phyloP scores from a whole-genome alignment of 2,329 filamentous ascomycete species.

The Didymella pinodella region DNA sequence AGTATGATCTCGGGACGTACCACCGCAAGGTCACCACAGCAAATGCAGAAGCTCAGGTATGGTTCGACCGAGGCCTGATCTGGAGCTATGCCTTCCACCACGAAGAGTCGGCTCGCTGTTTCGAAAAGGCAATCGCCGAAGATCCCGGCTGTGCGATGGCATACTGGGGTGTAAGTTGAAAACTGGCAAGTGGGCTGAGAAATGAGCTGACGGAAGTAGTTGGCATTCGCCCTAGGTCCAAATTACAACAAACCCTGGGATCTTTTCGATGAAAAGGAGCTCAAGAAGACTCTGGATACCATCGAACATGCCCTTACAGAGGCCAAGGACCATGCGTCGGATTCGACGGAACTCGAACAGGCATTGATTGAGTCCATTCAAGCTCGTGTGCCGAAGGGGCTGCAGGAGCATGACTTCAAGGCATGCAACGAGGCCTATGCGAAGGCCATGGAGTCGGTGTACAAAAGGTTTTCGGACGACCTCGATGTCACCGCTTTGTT shows the following conservation, averaged over 20 bases:
- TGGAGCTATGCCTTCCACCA: constrained; percentile 83
- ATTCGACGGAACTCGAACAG: constrained; percentile 62
- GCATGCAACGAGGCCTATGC: constrained; percentile 69
- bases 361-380: constrained; percentile 70
- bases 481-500: constrained; percentile 71
- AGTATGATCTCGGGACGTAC: constrained; percentile 67
- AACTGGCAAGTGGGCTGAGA: background rate
- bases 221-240: constrained; percentile 73
- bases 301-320: constrained; percentile 58
- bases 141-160: constrained; percentile 68
- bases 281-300: constrained; percentile 59
- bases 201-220: constrained; percentile 49
- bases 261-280: constrained; percentile 70
- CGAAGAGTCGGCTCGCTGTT: constrained; percentile 72
- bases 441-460: constrained; percentile 66
- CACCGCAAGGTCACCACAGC: constrained; percentile 63
- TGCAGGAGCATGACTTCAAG: constrained; percentile 54
- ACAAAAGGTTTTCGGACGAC: constrained; percentile 62
- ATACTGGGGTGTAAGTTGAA: constrained; percentile 66
- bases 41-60: constrained; percentile 63
- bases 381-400: constrained; percentile 52
- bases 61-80: constrained; percentile 76
- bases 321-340: constrained; percentile 52
- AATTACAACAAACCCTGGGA: constrained; percentile 85
- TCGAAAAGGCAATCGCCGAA: constrained; percentile 63